Base-by-base conservation (phyloP, 2,329 filamentous ascomycete genomes). In the Neophaeococcomyces mojaviensis region DNA sequence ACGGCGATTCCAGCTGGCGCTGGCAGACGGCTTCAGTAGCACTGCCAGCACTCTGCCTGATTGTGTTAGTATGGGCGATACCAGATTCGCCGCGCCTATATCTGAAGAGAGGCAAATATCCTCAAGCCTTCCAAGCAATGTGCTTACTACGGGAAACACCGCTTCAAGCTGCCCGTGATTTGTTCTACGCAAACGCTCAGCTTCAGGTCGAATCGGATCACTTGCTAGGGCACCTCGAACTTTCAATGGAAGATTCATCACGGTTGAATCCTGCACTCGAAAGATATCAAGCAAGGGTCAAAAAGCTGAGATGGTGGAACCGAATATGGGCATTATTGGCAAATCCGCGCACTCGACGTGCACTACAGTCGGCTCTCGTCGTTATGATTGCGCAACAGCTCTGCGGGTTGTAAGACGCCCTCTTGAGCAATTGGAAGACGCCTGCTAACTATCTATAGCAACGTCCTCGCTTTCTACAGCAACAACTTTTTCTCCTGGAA, bases 381-480 rank as follows among this genome's bases (percentile, higher is more conserved):
- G 57, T 60, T 26, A 61, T 62, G 59, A 57, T 59, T 47, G 55
- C 54, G 15, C 59, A 62, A 48, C 58, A 61, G 39, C 58, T 62
- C 53, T 60, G 55, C 47, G 72, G 71, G 30, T 52, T 3, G 42
- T 45, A 48, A 18, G 42, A n/a, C 39, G 32, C 32, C 8, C 8
- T 30, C 4, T 34, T 26, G 8, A 33, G 13, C 7, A n/a, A 15
- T n/a, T 28, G 7, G 13, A 26, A 10, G 8, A 7, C 7, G 4
- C 13, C 10, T 39, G 24, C 38, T 41, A 41, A 33, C 19, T 10
- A 10, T 34, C 28, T 6, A 13, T 9, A 44, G 24, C 33, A 79
- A 78, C 36, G 70, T 77, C 12, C 77, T 79, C 24, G 79, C 81
- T 2, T 86, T 86, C 62, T 86, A 86, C 61, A 81, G 77, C 1